Percentiles rank a stretch among this genome's conserved stretches.
Evolutionary conservation across 2,329 filamentous ascomycete genomes (phyloP).

Genomic region (Fusarium chaquense): DNA sequence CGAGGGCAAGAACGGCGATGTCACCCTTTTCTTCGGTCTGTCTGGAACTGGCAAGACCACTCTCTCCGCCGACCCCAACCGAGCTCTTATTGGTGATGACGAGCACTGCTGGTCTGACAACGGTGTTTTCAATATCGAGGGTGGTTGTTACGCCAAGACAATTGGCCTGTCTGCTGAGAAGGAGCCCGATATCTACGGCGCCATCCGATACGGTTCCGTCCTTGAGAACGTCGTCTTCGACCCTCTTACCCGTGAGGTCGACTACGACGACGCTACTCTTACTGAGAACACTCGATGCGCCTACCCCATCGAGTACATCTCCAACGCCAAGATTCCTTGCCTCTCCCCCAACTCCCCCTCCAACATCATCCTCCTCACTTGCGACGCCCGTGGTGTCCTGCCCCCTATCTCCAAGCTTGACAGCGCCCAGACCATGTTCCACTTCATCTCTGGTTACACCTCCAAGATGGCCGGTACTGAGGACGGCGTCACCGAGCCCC

Average conservation of each 20-base stretch:
- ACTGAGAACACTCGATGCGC: conserved; percentile 99
- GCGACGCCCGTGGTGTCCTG: conserved; percentile 96
- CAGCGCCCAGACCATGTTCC: conserved; percentile 98
- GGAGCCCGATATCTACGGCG: conserved; percentile 97
- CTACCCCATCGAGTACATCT: conserved; percentile 99
- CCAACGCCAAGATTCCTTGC: conserved; percentile 99
- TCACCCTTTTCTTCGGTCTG: conserved; percentile 99
- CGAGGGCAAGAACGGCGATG: conserved; percentile 92
- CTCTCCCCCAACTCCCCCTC: conserved; percentile 86
- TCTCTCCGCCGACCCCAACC: conserved; percentile 95
- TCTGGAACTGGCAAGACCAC: conserved; percentile 99
- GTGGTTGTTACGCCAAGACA: conserved; percentile 99
- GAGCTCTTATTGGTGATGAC: conserved; percentile 95
- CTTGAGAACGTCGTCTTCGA: conserved; percentile 99
- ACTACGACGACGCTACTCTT: conserved; percentile 94
- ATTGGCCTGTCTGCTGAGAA: conserved; percentile 98
- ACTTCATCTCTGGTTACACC: conserved; percentile 99
- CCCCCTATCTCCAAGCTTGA: conserved; percentile 98
- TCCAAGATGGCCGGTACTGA: conserved; percentile 99
- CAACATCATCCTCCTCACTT: conserved; percentile 98
- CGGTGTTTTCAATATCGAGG: conserved; percentile 99
- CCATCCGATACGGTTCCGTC: conserved; percentile 96
- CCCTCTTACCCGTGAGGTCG: conserved; percentile 86
- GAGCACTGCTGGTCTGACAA: conserved; percentile 99
- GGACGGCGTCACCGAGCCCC: conserved; percentile 94